Evolutionary conservation across 495 filamentous ascomycete genomes (phyloP), one percentile per base, ranked within the genome.

Genomic region (Talaromyces nanjingensis): DNA sequence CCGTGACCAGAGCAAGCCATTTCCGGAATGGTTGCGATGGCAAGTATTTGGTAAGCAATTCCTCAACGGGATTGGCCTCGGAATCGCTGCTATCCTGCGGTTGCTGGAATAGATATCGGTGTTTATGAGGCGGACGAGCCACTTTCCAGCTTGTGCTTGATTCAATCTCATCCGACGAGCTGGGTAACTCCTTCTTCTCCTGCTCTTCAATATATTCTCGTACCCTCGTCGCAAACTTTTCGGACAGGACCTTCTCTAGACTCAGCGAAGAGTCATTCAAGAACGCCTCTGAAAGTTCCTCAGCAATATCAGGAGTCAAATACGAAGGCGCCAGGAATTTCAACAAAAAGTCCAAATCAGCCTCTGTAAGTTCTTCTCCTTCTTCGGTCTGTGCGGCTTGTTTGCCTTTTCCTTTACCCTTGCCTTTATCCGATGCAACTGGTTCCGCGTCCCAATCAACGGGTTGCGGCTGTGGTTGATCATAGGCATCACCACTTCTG

Each of bases 281-380:
- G 72, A 99, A 98, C 22, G 87, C 83, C 20, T 89, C 87, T 9
- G 83, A 81, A 65, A 97, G 82, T 64, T 91, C 82, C 60, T 96
- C 90, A 24, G 96, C 83, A 20, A 92, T 96, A 71, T 97, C 91
- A 1, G 94, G 94, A 0, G 91, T 96, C n/a, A 99, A 83, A 69
- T 97, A 98, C 2, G 86, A 90, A 0, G 94, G 92, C 8, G 89
- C 81, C 68, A 99, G 85, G 76, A 90, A 99, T 65, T 93, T 86
- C 11, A 98, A 80, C 24, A 99, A 77, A 75, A 97, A 96, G 45
- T 90, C 87, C 11, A 96, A 76, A 60, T 99, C 93, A 12, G 78
- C 76, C 67, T 89, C 88, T 22, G 88, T 84, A 22, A 97, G 84
- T 53, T 83, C 83, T 7, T 77, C 68, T 9, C 76, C 70, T 20